phyloP scores from a whole-genome alignment of 2,329 filamentous ascomycete genomes.

The Fusarium bactridioides region DNA sequence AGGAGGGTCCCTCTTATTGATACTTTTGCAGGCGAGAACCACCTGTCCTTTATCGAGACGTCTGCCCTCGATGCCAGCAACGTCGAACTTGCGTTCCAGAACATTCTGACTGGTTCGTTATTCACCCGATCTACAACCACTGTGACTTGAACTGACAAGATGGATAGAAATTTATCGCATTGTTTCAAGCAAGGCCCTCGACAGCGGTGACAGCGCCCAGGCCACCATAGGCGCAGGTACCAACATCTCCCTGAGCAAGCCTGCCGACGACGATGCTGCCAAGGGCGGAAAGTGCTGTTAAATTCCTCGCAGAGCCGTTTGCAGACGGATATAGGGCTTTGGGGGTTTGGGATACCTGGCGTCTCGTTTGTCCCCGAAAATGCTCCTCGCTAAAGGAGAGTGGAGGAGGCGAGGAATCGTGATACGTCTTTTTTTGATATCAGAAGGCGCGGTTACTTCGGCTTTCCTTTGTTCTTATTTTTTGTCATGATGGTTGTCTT shows the following conservation, averaged over 20 bases:
- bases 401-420: constrained; percentile 47
- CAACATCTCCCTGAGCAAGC: constrained; percentile 87
- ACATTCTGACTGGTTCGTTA: constrained; percentile 91
- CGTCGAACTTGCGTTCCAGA: constrained; percentile 98
- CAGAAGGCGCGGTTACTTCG: constrained; percentile 52
- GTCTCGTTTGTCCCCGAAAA: constrained; percentile 47
- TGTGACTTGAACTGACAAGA: constrained; percentile 14
- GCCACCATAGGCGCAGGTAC: constrained; percentile 81
- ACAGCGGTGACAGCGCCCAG: constrained; percentile 83
- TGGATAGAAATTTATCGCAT: constrained; percentile 95
- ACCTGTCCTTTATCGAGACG: constrained; percentile 98
- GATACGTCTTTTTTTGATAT: constrained; percentile 50
- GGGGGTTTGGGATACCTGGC: constrained; percentile 45
- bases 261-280: constrained; percentile 75
- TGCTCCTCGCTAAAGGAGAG: constrained; percentile 46
- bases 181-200: constrained; percentile 95
- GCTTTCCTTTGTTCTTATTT: constrained; percentile 52
- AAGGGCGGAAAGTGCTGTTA: constrained; percentile 88
- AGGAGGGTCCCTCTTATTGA: constrained; percentile 23
- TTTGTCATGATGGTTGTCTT: constrained; percentile 48
- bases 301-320: constrained; percentile 44
- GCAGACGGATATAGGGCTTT: constrained; percentile 41
- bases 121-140: not conserved
- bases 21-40: constrained; percentile 80
- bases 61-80: constrained; percentile 99